Evolutionary conservation across 495 filamentous ascomycete species (phyloP), one percentile per base, ranked within the genome.

Genomic region (Penicillium atrosanguineum): DNA sequence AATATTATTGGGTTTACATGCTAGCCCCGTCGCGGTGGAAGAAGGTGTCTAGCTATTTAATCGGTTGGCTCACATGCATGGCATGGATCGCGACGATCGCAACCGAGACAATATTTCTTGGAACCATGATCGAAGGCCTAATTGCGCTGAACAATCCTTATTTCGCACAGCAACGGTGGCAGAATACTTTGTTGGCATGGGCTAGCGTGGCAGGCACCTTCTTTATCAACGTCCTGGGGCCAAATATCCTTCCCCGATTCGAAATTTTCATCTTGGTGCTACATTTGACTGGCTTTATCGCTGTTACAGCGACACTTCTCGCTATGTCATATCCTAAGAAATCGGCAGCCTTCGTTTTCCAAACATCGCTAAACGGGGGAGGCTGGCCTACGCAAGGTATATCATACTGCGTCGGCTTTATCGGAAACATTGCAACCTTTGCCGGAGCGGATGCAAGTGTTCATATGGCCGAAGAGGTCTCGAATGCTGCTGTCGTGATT

Each of bases 161-260:
- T 8, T 83, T 80, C 55, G 57, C 19, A 1, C 60, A 66, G 4
- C 53, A 72, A 36, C 52, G 51, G 14, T 84, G 76, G 75, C 79
- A 83, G 19, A 75, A 69, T 11, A 78, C 79, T 0, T 61, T 85
- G 15, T 50, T 81, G 20, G 68, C 72, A 37, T 77, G 70, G 59
- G 71, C 66, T 0, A 58, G 71, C 2, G 60, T 78, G 12, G 55
- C 64, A 7, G 62, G 74, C 1, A 69, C 70, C 18, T 62, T 79
- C 7, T 54, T 79, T 23, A 56, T 78, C 44, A 81, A 81, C 48
- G 61, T 70, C 0, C 68, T 68, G 44, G 25, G 69, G 1, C 71
- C 74, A 6, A 65, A 67, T 11, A 53, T 56, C 15, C 65, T 82
- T 1, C 76, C 77, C 2, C 69, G 70, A 29, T 61, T 79, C 31